Conservation (phyloP, 2,329 filamentous ascomycete genomes). For the Septoria petroselini region DNA sequence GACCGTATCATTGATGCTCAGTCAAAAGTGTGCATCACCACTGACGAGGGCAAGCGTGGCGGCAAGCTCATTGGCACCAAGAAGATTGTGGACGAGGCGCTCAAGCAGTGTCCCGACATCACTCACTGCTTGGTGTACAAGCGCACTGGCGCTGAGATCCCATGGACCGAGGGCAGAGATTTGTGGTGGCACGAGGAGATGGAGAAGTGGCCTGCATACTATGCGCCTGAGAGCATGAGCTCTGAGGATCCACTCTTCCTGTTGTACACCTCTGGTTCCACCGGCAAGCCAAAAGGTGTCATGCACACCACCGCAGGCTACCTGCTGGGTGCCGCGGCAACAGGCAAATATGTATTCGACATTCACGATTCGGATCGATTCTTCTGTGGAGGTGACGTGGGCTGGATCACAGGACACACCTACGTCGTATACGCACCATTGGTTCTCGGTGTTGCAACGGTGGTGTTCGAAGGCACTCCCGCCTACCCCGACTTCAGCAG, state of each 20-base stretch:
- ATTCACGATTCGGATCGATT: constrained; percentile 90
- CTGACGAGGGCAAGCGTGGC: constrained; percentile 95
- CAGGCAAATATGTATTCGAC: constrained; percentile 98
- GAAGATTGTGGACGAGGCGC: constrained; percentile 96
- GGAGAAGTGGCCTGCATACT: constrained; percentile 92
- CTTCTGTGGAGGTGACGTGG: constrained; percentile 97
- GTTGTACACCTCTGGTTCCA: constrained; percentile 96
- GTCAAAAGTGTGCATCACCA: constrained; percentile 92
- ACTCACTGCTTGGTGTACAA: constrained; percentile 85
- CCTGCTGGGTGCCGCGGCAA: constrained; percentile 86
- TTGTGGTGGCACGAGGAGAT: constrained; percentile 99
- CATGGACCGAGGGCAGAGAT: constrained; percentile 85
- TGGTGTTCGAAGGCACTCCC: constrained; percentile 96
- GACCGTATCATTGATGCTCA: constrained; percentile 90
- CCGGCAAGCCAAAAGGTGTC: constrained; percentile 97
- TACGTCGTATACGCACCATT: constrained; percentile 97
- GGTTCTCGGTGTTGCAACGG: constrained; percentile 85
- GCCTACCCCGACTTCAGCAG: constrained; percentile 97
- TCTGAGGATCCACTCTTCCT: constrained; percentile 96
- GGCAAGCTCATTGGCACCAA: constrained; percentile 97
- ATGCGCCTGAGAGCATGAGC: constrained; percentile 82
- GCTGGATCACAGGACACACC: constrained; percentile 98
- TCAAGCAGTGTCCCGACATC: constrained; percentile 92
- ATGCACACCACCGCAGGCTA: constrained; percentile 97
- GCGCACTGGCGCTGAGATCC: constrained; percentile 88